A percentile compares a stretch with the other conserved stretches of the same genome.
Conservation (phyloP, 192 early-diverging fungal genomes). For the Coemansia sp. region DNA sequence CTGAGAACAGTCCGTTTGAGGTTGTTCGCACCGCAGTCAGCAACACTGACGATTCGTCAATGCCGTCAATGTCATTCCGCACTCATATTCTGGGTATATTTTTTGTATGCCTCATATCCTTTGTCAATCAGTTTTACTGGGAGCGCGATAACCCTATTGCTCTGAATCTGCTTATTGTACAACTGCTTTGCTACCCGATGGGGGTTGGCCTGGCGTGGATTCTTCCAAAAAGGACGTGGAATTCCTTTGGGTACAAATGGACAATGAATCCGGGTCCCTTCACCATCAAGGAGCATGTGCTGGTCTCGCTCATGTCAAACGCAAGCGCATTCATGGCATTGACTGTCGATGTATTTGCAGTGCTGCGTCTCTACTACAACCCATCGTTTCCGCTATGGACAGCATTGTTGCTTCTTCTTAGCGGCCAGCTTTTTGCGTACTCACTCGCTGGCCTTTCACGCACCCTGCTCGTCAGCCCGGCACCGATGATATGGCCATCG, state of each 20-base stretch:
- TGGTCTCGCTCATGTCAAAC: conserved; percentile 80
- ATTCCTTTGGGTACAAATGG: conserved; percentile 58
- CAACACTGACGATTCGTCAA: conserved; percentile 62
- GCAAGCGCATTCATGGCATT: conserved; percentile 70
- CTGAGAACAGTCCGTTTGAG: conserved; percentile 61
- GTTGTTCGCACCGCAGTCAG: conserved; percentile 69
- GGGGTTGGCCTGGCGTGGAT: conserved; percentile 66
- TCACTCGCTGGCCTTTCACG: conserved; percentile 73
- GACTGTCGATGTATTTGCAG: conserved; percentile 72
- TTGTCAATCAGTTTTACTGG: conserved; percentile 80
- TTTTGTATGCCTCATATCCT: conserved; percentile 65
- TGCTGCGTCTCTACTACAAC: conserved; percentile 67
- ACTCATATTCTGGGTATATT: conserved; percentile 68
- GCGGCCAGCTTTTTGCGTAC: conserved; percentile 68
- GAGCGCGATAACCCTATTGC: conserved; percentile 82
- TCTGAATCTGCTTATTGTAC: conserved; percentile 68
- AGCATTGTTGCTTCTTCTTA: conserved; percentile 66
- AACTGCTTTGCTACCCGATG: conserved; percentile 74
- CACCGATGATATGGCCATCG: conserved; percentile 87
- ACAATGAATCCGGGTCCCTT: conserved; percentile 81
- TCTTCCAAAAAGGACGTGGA: conserved; percentile 59
- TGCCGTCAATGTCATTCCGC: conserved; percentile 74
- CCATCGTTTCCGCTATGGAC: conserved; percentile 64
- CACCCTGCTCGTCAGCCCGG: conserved; percentile 76
- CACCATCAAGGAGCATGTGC: conserved; percentile 85